Conservation (phyloP, 2,329 filamentous ascomycete species). For the Amauroascus verrucosus region DNA sequence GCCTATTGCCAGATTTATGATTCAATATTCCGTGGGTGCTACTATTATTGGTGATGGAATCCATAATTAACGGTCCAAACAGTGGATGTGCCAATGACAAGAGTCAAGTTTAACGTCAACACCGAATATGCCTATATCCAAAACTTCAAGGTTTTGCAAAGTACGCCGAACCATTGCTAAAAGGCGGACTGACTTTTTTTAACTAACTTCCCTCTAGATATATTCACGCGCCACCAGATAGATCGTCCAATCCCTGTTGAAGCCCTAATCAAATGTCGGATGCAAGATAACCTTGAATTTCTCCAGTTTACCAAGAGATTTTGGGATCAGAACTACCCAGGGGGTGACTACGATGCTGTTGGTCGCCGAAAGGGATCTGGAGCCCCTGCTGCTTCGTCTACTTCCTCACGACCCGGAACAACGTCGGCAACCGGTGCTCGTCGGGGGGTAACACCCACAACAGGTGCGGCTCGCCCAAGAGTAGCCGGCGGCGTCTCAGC, state of each 20-base stretch:
- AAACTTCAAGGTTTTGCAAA: slow-evolving; percentile 97
- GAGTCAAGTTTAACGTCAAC: slow-evolving; percentile 97
- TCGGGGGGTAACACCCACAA: slow-evolving; percentile 53
- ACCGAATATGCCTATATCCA: slow-evolving; percentile 94
- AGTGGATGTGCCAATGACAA: slow-evolving; percentile 85
- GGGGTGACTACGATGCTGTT: slow-evolving; percentile 91
- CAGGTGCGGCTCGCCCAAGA: slow-evolving; percentile 39
- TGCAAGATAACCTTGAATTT: slow-evolving; percentile 99
- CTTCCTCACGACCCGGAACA: slow-evolving; percentile 42
- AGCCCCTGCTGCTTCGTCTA: slow-evolving; percentile 44
- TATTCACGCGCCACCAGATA: slow-evolving; percentile 74
- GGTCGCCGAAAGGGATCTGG: slow-evolving; percentile 69
- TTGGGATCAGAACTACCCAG: slow-evolving; percentile 97
- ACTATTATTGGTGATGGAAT: not conserved
- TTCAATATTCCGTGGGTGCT: slow-evolving; percentile 70
- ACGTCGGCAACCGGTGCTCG: slow-evolving; percentile 41
- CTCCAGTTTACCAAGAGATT: slow-evolving; percentile 93
- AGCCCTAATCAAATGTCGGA: slow-evolving; percentile 90
- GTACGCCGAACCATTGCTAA: slow-evolving; percentile 45
- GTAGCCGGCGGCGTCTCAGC: slow-evolving; percentile 34
- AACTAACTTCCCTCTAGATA: slow-evolving; percentile 43
- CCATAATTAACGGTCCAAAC: slow-evolving; percentile 5
- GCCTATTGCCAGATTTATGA: slow-evolving; percentile 96
- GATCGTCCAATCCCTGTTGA: slow-evolving; percentile 86
- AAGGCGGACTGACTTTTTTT: not conserved